Conservation (phyloP, 164 flowering plant species). For the Chimonanthus salicifolius region DNA sequence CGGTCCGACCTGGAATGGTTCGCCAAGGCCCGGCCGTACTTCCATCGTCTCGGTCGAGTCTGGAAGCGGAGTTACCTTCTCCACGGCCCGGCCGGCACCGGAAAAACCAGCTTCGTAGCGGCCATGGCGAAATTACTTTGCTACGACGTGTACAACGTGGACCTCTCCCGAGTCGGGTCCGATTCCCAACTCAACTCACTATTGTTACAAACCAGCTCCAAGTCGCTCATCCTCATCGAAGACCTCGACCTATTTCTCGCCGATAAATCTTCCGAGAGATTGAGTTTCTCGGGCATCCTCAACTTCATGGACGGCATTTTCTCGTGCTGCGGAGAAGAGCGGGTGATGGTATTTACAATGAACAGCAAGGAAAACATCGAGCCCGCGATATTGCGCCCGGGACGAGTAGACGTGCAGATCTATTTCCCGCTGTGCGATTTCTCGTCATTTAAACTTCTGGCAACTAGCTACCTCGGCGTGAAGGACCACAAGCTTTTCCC, state of each 20-base stretch:
- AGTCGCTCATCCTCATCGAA: constrained; percentile 62
- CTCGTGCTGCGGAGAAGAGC: constrained; percentile 71
- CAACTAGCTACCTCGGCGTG: constrained; percentile 65
- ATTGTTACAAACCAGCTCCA: constrained; percentile 42
- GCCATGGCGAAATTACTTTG: constrained; percentile 67
- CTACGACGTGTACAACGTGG: constrained; percentile 73
- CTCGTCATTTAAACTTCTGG: constrained; percentile 54
- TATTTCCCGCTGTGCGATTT: constrained; percentile 74
- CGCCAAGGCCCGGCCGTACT: constrained; percentile 65
- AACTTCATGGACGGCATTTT: constrained; percentile 82
- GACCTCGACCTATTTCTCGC: constrained; percentile 55
- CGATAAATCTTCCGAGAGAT: constrained; percentile 26
- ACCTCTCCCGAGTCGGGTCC: constrained; percentile 38
- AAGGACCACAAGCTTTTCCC: constrained; percentile 88
- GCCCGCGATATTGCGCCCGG: constrained; percentile 58
- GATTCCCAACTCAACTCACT: constrained; percentile 59
- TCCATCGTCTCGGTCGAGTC: constrained; percentile 71
- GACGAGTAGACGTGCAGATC: constrained; percentile 77
- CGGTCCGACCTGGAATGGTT: constrained; percentile 67
- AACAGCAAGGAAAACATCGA: constrained; percentile 49
- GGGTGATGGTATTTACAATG: constrained; percentile 83
- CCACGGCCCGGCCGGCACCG: constrained; percentile 76
- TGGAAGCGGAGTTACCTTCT: constrained; percentile 84
- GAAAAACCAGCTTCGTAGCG: constrained; percentile 73
- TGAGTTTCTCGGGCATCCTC: constrained; percentile 50